Conservation (phyloP, 176 grass and related monocot genomes). For the Cymbopogon citratus region DNA sequence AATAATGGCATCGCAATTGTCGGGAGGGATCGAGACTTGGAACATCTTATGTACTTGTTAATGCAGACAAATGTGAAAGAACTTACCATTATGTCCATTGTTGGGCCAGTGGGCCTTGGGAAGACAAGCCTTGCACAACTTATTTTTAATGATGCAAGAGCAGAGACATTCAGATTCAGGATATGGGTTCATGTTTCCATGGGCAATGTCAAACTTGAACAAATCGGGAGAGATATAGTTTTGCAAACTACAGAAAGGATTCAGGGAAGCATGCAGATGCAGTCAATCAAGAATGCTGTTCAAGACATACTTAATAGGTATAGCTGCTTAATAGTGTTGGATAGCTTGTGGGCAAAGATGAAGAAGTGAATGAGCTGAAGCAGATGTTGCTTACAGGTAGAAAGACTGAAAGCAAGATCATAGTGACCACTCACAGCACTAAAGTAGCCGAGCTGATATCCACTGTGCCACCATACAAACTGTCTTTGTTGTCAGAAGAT, state of each 20-base stretch:
- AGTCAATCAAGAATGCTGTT: slow-evolving; percentile 42
- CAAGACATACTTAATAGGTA: slow-evolving; percentile 17
- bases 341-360: slow-evolving; percentile 47
- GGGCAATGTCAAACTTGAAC: slow-evolving; percentile 39
- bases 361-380: slow-evolving; percentile 36
- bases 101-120: slow-evolving; percentile 42
- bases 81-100: slow-evolving; percentile 43
- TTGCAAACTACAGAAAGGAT: slow-evolving; percentile 31
- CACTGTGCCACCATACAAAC: slow-evolving; percentile 13
- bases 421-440: slow-evolving; percentile 51
- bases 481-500: slow-evolving; percentile 38
- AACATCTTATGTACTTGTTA: slow-evolving; percentile 18
- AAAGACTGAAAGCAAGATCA: slow-evolving; percentile 34
- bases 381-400: slow-evolving; percentile 33
- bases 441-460: slow-evolving; percentile 44
- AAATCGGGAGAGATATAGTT: slow-evolving; percentile 41
- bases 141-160: slow-evolving; percentile 40
- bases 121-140: slow-evolving; percentile 49
- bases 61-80: neutral
- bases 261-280: slow-evolving; percentile 31
- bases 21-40: slow-evolving; percentile 23
- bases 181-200: slow-evolving; percentile 59
- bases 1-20: slow-evolving; percentile 29
- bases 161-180: slow-evolving; percentile 22
- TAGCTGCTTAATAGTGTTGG: slow-evolving; percentile 37